These are phyloP conservation scores for Lathyrus sativus DNA, from an alignment of 306 rosid species.

Conservation along the genomic window DNA sequence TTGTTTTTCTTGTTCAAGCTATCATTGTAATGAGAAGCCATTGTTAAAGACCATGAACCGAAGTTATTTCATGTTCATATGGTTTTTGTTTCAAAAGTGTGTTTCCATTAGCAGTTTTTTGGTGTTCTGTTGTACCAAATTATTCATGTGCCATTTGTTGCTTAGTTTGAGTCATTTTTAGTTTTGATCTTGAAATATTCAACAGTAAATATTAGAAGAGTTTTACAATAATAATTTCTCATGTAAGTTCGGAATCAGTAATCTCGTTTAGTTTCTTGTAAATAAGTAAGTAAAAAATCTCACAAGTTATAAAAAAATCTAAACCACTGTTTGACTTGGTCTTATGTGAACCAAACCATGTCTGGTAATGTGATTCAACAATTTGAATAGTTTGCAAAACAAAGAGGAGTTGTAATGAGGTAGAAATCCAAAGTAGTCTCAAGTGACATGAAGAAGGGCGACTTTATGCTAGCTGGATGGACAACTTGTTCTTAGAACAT, in stretches of 20 bases:
- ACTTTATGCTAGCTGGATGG: no score
- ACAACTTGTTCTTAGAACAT: no score
- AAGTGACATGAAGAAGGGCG: no score
- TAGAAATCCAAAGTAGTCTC: no score
- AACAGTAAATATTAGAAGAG: background rate
- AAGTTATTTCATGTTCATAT: constrained; percentile 16
- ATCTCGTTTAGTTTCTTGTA: background rate
- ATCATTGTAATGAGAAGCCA: constrained; percentile 30
- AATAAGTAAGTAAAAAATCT: no score
- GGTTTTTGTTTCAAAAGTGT: constrained; percentile 16
- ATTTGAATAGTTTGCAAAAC: no score
- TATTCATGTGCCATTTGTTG: background rate
- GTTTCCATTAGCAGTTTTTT: constrained; percentile 19
- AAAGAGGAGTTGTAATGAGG: no score
- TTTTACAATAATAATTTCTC: background rate
- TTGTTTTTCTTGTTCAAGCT: constrained; percentile 2
- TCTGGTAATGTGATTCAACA: background rate
- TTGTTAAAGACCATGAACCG: constrained; percentile 27
- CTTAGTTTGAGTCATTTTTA: background rate
- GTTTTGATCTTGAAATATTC: background rate
- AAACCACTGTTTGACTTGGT: background rate
- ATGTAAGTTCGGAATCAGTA: background rate
- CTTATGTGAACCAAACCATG: background rate
- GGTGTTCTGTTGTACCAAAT: background rate
- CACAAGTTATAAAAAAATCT: background rate